Percentiles rank a stretch among this genome's conserved stretches.
These are phyloP conservation scores for Debaryomyces prosopidis DNA, from an alignment of 805 yeast genomes.

Conservation along the genomic window DNA sequence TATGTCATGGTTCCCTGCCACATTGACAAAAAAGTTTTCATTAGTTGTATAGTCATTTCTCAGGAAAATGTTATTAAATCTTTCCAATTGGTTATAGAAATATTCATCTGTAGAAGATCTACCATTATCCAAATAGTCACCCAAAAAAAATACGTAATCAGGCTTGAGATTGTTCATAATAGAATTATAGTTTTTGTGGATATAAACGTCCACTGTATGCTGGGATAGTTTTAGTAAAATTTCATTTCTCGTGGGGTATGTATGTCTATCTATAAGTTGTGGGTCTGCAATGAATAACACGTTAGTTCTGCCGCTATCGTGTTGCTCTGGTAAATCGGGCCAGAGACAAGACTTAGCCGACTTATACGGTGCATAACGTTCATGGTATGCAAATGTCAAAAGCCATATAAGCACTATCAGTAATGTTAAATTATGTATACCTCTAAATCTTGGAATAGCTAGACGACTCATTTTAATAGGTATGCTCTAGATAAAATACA, in stretches of 20 bases:
- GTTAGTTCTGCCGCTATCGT: constrained; percentile 16
- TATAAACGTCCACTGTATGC: constrained; percentile 42
- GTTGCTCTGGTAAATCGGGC: constrained; percentile 19
- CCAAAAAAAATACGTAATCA: constrained; percentile 39
- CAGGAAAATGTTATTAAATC: constrained; percentile 35
- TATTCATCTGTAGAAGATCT: constrained; percentile 32
- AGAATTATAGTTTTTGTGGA: constrained; percentile 37
- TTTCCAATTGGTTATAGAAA: constrained; percentile 24
- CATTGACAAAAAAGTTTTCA: constrained; percentile 28
- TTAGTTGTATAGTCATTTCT: constrained; percentile 17
- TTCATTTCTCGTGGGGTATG: constrained; percentile 41
- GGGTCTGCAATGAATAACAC: constrained; percentile 45
- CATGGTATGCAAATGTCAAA: constrained; percentile 31
- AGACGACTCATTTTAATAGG: constrained; percentile 6
- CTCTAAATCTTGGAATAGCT: constrained; percentile 23
- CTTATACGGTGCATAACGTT: constrained; percentile 28
- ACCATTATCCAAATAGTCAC: constrained; percentile 46
- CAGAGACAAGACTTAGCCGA: constrained; percentile 32
- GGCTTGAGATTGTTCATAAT: constrained; percentile 33
- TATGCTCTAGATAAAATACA: too few species aligned
- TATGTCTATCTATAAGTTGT: constrained; percentile 44
- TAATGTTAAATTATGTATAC: constrained; percentile 26
- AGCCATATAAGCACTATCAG: constrained; percentile 27
- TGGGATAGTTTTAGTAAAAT: constrained; percentile 32
- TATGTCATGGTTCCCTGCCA: constrained; percentile 95